Base-by-base conservation (phyloP, 352 stramenopile genomes). In the Globisporangium viniferum region DNA sequence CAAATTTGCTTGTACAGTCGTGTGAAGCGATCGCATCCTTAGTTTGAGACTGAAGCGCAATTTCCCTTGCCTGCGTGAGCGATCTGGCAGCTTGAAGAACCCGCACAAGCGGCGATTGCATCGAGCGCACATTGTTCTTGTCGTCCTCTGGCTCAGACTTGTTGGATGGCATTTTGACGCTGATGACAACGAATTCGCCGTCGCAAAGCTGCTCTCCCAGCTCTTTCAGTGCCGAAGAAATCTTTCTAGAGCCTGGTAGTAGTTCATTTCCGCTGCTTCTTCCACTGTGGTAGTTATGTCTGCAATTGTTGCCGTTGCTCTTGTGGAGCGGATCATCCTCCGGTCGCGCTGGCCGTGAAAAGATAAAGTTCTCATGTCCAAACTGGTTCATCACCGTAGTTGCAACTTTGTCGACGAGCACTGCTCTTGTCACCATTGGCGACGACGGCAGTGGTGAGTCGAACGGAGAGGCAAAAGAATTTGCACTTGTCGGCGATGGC, bases 351-450 rank as follows among this genome's bases (percentile, higher is more conserved):
- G 84, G 80, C 0, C 77, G 74, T 22, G 84, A 90, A 60, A 89
- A 92, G 22, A 90, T 82, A 59, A 88, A 92, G 49, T 92, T 89
- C 6, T 90, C 80, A 46, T 87, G 80, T 3, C 86, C 68, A 35
- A 84, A 78, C 20, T 89, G 80, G 22, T 78, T 86, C 67, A 86
- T 73, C 1, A 73, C 74, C 58, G 81, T 73, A 7, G 55, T 68
- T 0, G 71, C 59, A 0, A 64, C 63, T 7, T 36, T 39, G 12
- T 75, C 64, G 22, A 54, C 66, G 22, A 70, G 53, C 54, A n/a
- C 2, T 62, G 57, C 55, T 39, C 61, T 15, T 24, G 27, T 51
- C 10, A 10, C 57, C 15, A 58, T 33, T 20, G 53, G 20, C 6
- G 39, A 48, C 59, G 62, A 36, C 44, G 72, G 59, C 64, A 76